Base-by-base conservation (phyloP, 805 yeast genomes). In the Kuraishia molischiana region DNA sequence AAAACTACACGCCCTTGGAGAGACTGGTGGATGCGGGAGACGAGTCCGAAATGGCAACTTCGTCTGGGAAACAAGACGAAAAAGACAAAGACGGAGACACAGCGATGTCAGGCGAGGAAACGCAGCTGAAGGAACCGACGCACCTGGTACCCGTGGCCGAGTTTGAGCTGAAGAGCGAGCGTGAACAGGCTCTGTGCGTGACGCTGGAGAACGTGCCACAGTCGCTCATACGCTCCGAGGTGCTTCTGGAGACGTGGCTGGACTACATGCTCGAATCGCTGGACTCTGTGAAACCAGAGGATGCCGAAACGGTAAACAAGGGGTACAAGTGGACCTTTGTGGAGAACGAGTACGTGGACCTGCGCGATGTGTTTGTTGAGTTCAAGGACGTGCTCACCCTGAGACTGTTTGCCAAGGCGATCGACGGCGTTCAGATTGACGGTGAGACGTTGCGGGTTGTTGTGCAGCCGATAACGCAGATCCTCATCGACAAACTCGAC, bases 331-430 rank as follows among this genome's bases (percentile, higher is more conserved):
- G 64, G 62, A 43, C 49, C 15, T 45, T 42, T 36, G 36, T 51
- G 5, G 37, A 38, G 10, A 38, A 40, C 20, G 52, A 49, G 4
- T 36, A 36, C 20, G 22, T 41, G 3, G 53, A 43, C 8, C 31
- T 30, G 19, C 50, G 43, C 18, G 31, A 38, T 5, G 44, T 59
- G 1, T 60, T 47, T 41, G 32, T 60, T 3, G 38, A 41, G 21
- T 59, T 59, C 35, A 38, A 42, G 3, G 62, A 58, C 38, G 35
- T 54, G 1, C 32, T 52, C 35, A 47, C 58, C 3, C 30, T 58
- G 30, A 42, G 42, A 21, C 34, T 52, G 10, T 54, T 59, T 33
- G 35, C 38, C 5, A 32, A 30, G 5, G 4, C 46, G 2, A 19
- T 53, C 2, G 32, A 40, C 17, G 20, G 22, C 2, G 20, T 20